Base-by-base conservation (phyloP, 108 stramenopile species). In the Cyclotella atomus region DNA sequence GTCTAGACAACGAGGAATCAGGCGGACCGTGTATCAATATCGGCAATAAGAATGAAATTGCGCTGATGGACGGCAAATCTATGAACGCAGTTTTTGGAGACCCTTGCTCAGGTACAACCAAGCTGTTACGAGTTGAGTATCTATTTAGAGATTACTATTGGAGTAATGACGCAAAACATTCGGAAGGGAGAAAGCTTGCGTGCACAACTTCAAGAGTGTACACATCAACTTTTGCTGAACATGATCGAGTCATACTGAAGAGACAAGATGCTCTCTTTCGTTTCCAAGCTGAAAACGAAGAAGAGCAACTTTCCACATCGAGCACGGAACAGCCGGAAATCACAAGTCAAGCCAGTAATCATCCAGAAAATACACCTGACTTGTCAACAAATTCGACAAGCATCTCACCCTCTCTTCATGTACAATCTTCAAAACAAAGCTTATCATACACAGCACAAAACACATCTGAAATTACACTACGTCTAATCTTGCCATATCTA, bases 81-180 rank as follows among this genome's bases (percentile, higher is more conserved):
- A 87, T 89, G 89, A 90, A 90, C 59, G 76, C 73, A 24, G 65
- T 87, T 17, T 90, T 90, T 80, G 89, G 89, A 20, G 89, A 90
- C 62, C 87, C 89, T n/a, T 90, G 86, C 55, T 87, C 89, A 0
- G 87, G 89, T 27, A 82, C 78, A 12, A 86, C 87, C 27, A 90
- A 90, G 68, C 43, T 76, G 38, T 49, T 90, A 59, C 23, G 65
- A 3, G 59, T 90, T 14, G 52, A 79, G 25, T 90, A 86, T 60
- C 28, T 60, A 1, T 70, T 86, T 43, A 45, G 47, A 24, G 75
- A 76, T 77, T 67, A 67, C 45, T 65, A 49, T 56, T 35, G 38
- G 9, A 68, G 25, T n/a, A 71, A 19, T 24, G 70, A n/a, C 45
- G 35, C 8, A 41, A 23, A 2, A 27, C 17, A 54, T 43, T 59